A percentile compares a stretch with the other conserved stretches of the same genome.
These are phyloP conservation scores for Xylaria bambusicola DNA, from an alignment of 495 filamentous ascomycete genomes.

Conservation along the genomic window DNA sequence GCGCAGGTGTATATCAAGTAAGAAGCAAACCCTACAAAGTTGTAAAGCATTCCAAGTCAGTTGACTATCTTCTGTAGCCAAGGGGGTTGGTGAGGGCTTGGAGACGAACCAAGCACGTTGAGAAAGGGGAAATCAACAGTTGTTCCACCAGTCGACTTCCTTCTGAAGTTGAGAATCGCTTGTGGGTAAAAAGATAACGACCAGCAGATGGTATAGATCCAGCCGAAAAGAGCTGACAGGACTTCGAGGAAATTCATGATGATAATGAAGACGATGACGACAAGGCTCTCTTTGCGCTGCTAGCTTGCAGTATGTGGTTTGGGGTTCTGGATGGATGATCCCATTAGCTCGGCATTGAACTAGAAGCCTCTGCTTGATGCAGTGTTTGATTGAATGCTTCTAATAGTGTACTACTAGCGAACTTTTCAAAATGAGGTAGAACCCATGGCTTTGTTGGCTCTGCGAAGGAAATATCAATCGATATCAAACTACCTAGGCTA, in stretches of 20 bases:
- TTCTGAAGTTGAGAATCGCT: constrained; percentile 69
- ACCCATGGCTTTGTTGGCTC: constrained; percentile 3
- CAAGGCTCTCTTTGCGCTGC: neutral
- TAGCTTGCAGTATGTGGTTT: no score
- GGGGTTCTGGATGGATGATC: no score
- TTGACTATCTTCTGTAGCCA: constrained; percentile 43
- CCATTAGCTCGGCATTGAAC: neutral
- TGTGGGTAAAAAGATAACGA: constrained; percentile 93
- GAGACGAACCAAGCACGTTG: constrained; percentile 71
- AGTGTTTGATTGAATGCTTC: neutral
- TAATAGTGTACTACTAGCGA: neutral
- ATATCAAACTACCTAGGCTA: no score
- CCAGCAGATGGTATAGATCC: constrained; percentile 72
- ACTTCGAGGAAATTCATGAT: constrained; percentile 38
- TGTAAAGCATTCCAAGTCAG: constrained; percentile 15
- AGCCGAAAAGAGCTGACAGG: constrained; percentile 58
- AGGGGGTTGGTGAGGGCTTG: constrained; percentile 14
- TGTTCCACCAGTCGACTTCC: constrained; percentile 76
- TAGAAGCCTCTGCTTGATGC: neutral
- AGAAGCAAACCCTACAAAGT: constrained; percentile 72
- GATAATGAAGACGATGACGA: no score
- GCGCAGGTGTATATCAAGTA: constrained; percentile 72
- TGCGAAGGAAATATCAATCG: neutral
- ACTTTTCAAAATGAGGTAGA: no score
- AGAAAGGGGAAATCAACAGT: constrained; percentile 83